Percentiles rank a stretch among this genome's conserved stretches.
phyloP scores from a whole-genome alignment of 306 rosid genomes.

The Neltuma alba region DNA sequence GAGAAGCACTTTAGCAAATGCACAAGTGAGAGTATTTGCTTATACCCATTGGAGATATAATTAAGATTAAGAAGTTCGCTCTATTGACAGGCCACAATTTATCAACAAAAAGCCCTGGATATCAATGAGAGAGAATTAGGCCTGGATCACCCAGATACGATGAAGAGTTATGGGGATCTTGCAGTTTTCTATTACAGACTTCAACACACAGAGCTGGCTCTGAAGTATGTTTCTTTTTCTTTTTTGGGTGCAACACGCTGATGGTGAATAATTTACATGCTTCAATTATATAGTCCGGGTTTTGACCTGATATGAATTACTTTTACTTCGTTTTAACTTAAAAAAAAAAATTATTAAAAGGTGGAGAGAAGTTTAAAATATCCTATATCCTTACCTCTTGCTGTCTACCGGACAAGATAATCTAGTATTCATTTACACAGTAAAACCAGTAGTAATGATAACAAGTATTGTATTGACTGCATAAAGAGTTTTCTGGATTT shows the following conservation, averaged over 20 bases:
- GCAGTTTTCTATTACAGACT: conserved; percentile 99
- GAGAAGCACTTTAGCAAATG: background rate
- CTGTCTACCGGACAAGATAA: background rate
- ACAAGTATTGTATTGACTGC: background rate
- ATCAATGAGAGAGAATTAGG: conserved; percentile 98
- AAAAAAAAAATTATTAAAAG: conserved; percentile 13
- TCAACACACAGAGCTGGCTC: conserved; percentile 97
- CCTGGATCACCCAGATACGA: conserved; percentile 99
- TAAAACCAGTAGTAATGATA: background rate
- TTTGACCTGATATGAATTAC: background rate
- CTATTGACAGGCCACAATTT: conserved; percentile 84
- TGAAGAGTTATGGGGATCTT: conserved; percentile 99
- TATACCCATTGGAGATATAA: background rate
- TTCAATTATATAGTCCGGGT: background rate
- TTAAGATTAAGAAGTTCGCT: conserved; percentile 29
- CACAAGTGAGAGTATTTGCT: background rate
- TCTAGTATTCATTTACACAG: background rate
- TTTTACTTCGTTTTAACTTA: background rate
- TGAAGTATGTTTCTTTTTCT: conserved; percentile 69
- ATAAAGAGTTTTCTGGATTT: background rate
- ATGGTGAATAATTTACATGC: conserved; percentile 14
- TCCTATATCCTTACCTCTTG: conserved; percentile 1
- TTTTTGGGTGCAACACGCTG: conserved; percentile 31
- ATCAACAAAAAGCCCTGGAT: conserved; percentile 98
- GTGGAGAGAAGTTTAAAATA: conserved; percentile 18